These are phyloP conservation scores for Xylariaceae sp. DNA, from an alignment of 2,329 filamentous ascomycete species.

Conservation along the genomic window DNA sequence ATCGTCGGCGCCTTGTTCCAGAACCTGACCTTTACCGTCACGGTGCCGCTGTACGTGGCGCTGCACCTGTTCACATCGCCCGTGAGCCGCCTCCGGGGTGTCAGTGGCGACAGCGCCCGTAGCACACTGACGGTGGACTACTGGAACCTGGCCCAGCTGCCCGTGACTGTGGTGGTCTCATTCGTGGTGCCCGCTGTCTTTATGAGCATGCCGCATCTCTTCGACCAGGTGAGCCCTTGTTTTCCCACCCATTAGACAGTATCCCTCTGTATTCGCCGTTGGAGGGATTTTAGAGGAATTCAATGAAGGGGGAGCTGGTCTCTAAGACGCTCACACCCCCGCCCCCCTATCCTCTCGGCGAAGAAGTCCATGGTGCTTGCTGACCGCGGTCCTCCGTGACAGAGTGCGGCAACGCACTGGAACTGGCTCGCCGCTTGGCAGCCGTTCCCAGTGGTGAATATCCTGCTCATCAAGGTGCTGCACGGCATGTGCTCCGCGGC, in stretches of 20 bases:
- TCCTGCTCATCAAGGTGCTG: conserved; percentile 15
- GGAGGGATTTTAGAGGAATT: too few relatives aligned
- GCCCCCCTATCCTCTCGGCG: too few relatives aligned
- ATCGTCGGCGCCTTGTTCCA: conserved; percentile 18
- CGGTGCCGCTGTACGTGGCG: conserved; percentile 20
- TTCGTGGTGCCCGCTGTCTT: conserved; percentile 19
- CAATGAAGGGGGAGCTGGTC: too few relatives aligned
- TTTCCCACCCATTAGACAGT: too few relatives aligned
- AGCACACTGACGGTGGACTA: conserved; percentile 19
- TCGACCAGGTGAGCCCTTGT: too few relatives aligned
- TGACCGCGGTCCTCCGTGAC: neutral
- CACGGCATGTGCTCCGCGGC: conserved; percentile 16
- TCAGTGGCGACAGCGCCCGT: conserved; percentile 13
- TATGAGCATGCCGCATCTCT: conserved; percentile 19
- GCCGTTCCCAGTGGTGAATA: conserved; percentile 16
- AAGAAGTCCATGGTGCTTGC: too few relatives aligned
- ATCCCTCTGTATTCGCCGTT: too few relatives aligned
- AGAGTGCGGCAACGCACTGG: conserved; percentile 19
- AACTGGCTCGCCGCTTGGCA: conserved; percentile 23
- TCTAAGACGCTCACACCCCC: too few relatives aligned
- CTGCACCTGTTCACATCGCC: conserved; percentile 24
- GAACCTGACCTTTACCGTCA: conserved; percentile 18
- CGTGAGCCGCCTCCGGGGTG: conserved; percentile 14
- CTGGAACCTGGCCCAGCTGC: conserved; percentile 24
- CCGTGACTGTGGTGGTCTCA: conserved; percentile 18